Base-by-base conservation (phyloP, 164 flowering plant species). In the Stephania yunnanensis region DNA sequence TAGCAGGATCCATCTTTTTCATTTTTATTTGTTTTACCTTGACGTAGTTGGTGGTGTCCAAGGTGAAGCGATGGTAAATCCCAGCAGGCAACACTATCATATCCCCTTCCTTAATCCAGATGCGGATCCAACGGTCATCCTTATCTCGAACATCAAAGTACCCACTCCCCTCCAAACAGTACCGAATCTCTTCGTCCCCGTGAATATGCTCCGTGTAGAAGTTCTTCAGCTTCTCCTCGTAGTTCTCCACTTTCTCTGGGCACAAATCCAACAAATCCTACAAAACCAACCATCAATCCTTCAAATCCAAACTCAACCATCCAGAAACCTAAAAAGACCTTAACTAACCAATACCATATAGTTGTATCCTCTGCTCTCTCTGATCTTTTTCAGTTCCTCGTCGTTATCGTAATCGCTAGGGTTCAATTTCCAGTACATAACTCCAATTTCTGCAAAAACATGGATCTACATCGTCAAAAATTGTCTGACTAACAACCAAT, bases 51-150 rank as follows among this genome's bases (percentile, higher is more conserved):
- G 72, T 75, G 15, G 89, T 87, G 80, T 95, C 98, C 0, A 92
- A 87, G 6, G 99, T 95, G 82, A 95, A 93, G 7, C 99, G 89
- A 78, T 95, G 99, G 87, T 95, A 93, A 75, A 95, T 93, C 61
- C 99, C 99, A 7, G 95, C 97, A 0, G 99, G 98, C 68, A 93
- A 77, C 30, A 95, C 82, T 52, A 95, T 95, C 73, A 95, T 87
- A 76, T 91, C 99, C 1, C 98, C 99, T 0, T 86, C 86, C 83
- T 85, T 93, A 73, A 93, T 81, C 98, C 89, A 86, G 67, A 92
- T 86, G 13, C 99, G 87, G 74, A 93, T 87, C 99, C 99, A 95
- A 52, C 87, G 90, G 75, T 95, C 99, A 17, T 87, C 85, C 78
- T 89, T 87, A 82, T 88, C 96, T 22, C 99, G 83, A 46, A 95